Base-by-base conservation (phyloP, 176 grass and related monocot genomes). In the Ensete glaucum region DNA sequence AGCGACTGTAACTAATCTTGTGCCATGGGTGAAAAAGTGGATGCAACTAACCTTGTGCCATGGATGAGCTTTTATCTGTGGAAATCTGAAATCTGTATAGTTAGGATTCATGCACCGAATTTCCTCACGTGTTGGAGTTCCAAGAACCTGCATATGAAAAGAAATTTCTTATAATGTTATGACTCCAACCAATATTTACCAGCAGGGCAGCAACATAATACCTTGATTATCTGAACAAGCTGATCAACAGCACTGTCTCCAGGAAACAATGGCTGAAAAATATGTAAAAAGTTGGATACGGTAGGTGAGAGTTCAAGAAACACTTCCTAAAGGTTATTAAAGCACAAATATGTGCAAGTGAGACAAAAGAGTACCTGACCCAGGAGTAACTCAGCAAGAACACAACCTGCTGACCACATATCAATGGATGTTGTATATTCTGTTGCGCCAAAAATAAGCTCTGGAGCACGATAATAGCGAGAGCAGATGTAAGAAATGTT, bases 401-500 rank as follows among this genome's bases (percentile, higher is more conserved):
- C 90, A 73, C 93, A 97, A 58, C 93, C 93, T 82, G 93, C 93
- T 69, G 93, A 97, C 93, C 93, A 97, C 77, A 97, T 97, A 88
- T 97, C 93, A 81, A 97, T 97, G 43, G 93, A 97, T 68, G 90
- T 87, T 49, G 90, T 90, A 78, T 97, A 97, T 67, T 93, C 93
- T 16, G 90, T 97, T 60, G 90, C 93, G 53, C 93, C 93, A 87
- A 97, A 97, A 72, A 97, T 97, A 43, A 97, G 90, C 76, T 97
- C 93, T 16, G 93, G 93, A 72, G 93, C 93, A 87, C 93, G 89
- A 68, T 97, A 97, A 81, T 97, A 97, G 62, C 93, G 90, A 51
- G 93, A 97, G 77, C 93, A 97, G 80, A 97, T 97, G 69, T 97
- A 97, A 22, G 93, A 97, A 87, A 97, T 97, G 80, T 97, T 97